Percentiles rank a stretch among this genome's conserved stretches.
phyloP scores from a whole-genome alignment of 2,329 filamentous ascomycete genomes.

The Apiospora rasikravindrae region DNA sequence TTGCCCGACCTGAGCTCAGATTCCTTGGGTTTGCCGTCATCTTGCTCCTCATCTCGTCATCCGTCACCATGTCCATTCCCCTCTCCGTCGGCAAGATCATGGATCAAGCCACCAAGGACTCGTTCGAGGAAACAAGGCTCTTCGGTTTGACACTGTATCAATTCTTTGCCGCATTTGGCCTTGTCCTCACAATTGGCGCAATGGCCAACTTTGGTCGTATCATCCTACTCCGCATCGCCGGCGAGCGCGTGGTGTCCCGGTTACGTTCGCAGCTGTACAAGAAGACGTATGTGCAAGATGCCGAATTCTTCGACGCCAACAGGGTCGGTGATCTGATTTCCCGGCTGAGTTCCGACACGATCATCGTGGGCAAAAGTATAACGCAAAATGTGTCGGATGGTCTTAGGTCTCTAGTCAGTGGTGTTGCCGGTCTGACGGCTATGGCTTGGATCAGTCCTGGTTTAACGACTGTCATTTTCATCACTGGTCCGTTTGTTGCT shows the following conservation, averaged over 20 bases:
- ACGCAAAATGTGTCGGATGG: constrained; percentile 98
- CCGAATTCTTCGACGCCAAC: constrained; percentile 98
- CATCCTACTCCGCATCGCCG: constrained; percentile 89
- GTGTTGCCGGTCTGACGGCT: constrained; percentile 83
- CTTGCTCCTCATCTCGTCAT: constrained; percentile 86
- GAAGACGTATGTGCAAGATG: constrained; percentile 93
- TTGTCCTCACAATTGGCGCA: constrained; percentile 81
- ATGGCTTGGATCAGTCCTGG: constrained; percentile 97
- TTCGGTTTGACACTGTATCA: constrained; percentile 86
- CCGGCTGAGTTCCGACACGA: constrained; percentile 91
- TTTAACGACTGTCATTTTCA: constrained; percentile 81
- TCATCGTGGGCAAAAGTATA: constrained; percentile 98
- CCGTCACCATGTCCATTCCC: constrained; percentile 94
- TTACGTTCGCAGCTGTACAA: constrained; percentile 89
- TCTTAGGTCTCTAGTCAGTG: constrained; percentile 88
- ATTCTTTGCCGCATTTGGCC: constrained; percentile 83
- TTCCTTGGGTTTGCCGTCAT: constrained; percentile 81
- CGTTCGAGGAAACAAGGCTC: constrained; percentile 69
- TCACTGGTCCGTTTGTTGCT: constrained; percentile 91
- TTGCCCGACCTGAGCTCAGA: constrained; percentile 83
- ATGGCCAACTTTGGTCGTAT: constrained; percentile 93
- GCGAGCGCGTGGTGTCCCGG: constrained; percentile 90
- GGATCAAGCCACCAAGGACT: constrained; percentile 82
- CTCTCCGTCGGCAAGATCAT: constrained; percentile 96
- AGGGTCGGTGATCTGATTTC: constrained; percentile 96